phyloP scores from a whole-genome alignment of 2,329 filamentous ascomycete genomes.

The Colletotrichum liriopes region DNA sequence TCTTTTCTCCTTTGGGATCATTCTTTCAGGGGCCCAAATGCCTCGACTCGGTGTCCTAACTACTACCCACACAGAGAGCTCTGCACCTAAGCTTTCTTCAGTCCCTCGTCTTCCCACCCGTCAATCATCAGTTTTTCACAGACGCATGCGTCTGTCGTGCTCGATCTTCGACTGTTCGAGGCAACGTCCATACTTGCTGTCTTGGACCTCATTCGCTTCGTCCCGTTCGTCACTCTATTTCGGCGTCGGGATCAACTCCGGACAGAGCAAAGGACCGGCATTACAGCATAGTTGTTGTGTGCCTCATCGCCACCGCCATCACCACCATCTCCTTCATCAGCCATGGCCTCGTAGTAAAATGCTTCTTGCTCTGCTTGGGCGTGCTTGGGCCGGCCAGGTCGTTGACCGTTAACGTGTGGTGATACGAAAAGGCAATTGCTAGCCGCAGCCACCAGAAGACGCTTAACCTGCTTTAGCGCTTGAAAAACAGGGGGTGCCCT shows the following conservation, averaged over 20 bases:
- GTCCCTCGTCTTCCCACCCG: neutral
- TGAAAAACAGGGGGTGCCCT: conserved; percentile 32
- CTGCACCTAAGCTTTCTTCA: no score
- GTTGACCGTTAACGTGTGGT: conserved; percentile 24
- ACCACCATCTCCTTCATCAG: conserved; percentile 5
- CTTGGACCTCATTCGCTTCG: neutral
- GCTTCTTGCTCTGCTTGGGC: conserved; percentile 3
- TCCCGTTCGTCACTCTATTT: neutral
- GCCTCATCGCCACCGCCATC: neutral
- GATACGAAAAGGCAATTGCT: conserved; percentile 21
- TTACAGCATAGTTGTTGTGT: conserved; percentile 10
- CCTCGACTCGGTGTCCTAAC: conserved; percentile 4
- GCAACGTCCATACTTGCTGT: conserved; percentile 2
- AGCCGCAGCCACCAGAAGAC: conserved; percentile 33
- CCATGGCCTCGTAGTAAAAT: conserved; percentile 25
- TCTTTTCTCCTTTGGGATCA: conserved; percentile 27
- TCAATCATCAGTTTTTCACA: neutral
- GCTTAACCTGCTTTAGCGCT: conserved; percentile 30
- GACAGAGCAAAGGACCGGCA: neutral
- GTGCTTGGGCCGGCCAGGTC: neutral
- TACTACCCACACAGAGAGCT: no score
- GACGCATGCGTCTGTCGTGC: conserved; percentile 17
- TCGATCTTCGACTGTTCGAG: conserved; percentile 21
- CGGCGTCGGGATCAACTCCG: neutral
- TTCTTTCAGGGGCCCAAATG: conserved; percentile 23